phyloP scores from a whole-genome alignment of 2,329 filamentous ascomycete species.

The Macrophomina pseudophaseolina region DNA sequence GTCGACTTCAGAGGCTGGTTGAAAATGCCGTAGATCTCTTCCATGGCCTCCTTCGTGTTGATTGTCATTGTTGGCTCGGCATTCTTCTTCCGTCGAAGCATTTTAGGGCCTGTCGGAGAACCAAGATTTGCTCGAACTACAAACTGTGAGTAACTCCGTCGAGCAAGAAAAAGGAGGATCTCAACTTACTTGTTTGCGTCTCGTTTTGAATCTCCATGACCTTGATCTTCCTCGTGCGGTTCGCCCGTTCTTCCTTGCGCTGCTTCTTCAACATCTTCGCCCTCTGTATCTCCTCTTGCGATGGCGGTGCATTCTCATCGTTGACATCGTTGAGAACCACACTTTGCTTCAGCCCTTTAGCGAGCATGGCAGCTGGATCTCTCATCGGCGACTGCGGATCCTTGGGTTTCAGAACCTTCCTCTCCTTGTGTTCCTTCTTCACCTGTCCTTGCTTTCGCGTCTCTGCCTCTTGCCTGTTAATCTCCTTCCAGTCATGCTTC shows the following conservation, averaged over 20 bases:
- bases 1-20: conserved; percentile 74
- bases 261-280: conserved; percentile 59
- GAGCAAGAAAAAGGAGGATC: too few relatives aligned
- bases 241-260: conserved; percentile 55
- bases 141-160: too few relatives aligned
- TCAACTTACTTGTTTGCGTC: conserved; percentile 82
- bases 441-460: conserved; percentile 24
- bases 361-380: conserved; percentile 12
- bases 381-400: conserved; percentile 4
- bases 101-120: conserved; percentile 83
- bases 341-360: conserved; percentile 23
- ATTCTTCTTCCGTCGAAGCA: conserved; percentile 73
- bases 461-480: conserved; percentile 36
- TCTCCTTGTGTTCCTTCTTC: conserved; percentile 15
- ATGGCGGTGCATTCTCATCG: conserved; percentile 54
- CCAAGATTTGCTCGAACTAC: conserved; percentile 91
- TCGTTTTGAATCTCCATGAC: conserved; percentile 75
- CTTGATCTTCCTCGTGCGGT: conserved; percentile 67
- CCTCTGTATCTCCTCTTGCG: conserved; percentile 58
- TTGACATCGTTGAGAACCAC: conserved; percentile 36
- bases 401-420: conserved; percentile 21
- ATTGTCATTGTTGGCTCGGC: conserved; percentile 97
- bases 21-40: conserved; percentile 97
- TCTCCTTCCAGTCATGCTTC: conserved; percentile 57
- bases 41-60: conserved; percentile 91